Conservation (phyloP, 2,329 filamentous ascomycete genomes). For the Aureobasidium lini region DNA sequence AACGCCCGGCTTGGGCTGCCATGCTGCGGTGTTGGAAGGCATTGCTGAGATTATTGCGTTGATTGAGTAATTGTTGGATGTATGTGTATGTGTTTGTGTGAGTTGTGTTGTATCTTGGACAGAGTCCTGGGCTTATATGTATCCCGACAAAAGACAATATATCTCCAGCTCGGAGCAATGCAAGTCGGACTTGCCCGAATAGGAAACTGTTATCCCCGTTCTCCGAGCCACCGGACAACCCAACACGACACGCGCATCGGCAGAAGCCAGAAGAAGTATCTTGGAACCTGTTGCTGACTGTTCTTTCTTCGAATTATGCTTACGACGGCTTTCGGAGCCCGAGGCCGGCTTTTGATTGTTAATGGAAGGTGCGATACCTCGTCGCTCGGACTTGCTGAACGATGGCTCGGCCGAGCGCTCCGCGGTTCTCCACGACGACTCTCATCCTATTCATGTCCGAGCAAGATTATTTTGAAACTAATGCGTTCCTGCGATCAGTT, state of each 20-base stretch:
- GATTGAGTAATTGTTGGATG: neutral
- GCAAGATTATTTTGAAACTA: too few species aligned
- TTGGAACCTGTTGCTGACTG: neutral
- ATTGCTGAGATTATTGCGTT: neutral
- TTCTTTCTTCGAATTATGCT: neutral
- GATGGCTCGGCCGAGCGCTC: neutral
- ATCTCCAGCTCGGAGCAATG: too few species aligned
- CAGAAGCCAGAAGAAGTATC: too few species aligned
- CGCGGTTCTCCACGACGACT: too few species aligned
- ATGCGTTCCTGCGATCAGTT: too few species aligned
- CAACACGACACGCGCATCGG: too few species aligned
- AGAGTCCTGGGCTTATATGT: too few species aligned
- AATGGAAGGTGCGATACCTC: neutral
- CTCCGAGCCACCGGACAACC: too few species aligned
- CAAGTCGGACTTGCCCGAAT: neutral
- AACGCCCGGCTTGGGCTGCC: slow-evolving; percentile 17
- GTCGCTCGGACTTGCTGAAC: neutral
- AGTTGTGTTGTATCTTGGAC: neutral
- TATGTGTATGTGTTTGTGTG: neutral
- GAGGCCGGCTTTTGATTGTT: neutral
- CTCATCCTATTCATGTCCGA: neutral
- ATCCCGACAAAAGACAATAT: too few species aligned
- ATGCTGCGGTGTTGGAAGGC: slow-evolving; percentile 20
- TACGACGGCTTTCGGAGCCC: neutral
- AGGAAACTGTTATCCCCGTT: neutral